phyloP scores from a whole-genome alignment of 768 basidiomycete species.

The Suillus lakei region DNA sequence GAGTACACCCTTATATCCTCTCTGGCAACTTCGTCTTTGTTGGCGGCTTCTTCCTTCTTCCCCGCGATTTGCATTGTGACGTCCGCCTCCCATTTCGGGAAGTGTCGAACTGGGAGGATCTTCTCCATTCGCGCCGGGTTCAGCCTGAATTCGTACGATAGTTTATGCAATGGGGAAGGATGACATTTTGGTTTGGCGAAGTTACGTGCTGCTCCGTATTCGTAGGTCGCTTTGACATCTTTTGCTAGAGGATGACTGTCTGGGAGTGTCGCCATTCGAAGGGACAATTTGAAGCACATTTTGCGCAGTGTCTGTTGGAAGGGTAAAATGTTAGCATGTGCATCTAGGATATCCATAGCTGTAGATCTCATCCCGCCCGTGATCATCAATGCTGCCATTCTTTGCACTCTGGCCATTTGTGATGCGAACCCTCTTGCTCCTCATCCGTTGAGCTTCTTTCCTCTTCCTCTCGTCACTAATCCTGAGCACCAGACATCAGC shows the following conservation, averaged over 20 bases:
- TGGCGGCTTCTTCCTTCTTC: too few relatives aligned
- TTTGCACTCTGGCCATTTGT: background rate
- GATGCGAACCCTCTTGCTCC: background rate
- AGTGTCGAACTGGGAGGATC: background rate
- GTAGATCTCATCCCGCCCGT: background rate
- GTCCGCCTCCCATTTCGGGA: background rate
- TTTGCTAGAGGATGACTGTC: background rate
- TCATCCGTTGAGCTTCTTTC: background rate
- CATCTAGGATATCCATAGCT: background rate
- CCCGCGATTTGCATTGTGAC: too few relatives aligned
- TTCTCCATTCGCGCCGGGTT: background rate
- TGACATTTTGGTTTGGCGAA: background rate
- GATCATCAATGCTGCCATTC: background rate
- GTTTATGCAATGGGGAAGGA: background rate
- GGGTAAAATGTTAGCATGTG: background rate
- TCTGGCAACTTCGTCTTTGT: too few relatives aligned
- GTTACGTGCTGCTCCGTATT: fast-evolving
- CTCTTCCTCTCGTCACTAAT: background rate
- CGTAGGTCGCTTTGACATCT: background rate
- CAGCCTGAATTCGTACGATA: background rate
- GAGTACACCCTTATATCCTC: too few relatives aligned
- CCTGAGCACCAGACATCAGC: background rate
- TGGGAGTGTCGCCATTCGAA: background rate
- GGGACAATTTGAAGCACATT: background rate
- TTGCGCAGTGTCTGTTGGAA: background rate